Percentiles rank a stretch among this genome's conserved stretches.
Evolutionary conservation across 306 rosid genomes (phyloP).

Genomic region (Betula pendula): DNA sequence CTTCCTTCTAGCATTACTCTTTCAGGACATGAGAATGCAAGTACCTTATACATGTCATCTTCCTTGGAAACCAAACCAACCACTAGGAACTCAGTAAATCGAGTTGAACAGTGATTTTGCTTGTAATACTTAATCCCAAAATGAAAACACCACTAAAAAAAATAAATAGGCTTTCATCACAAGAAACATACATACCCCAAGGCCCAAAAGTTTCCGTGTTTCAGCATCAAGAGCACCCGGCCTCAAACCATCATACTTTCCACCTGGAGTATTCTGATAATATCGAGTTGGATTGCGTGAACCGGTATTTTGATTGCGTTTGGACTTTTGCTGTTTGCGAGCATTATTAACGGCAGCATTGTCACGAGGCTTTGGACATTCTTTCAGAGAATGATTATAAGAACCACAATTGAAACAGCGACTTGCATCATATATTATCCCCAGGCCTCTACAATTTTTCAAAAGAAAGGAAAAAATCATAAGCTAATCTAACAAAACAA

Average conservation of each 20-base stretch:
- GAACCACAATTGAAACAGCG: conserved; percentile 98
- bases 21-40: background rate
- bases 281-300: conserved; percentile 83
- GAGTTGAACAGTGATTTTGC: background rate
- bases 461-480: conserved; percentile 4
- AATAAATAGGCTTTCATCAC: background rate
- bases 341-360: conserved; percentile 76
- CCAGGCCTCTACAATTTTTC: conserved; percentile 57
- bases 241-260: conserved; percentile 85
- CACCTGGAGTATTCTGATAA: conserved; percentile 80
- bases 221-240: conserved; percentile 82
- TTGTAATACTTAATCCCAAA: conserved; percentile 8
- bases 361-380: conserved; percentile 79
- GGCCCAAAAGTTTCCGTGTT: conserved; percentile 79
- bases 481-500: conserved; percentile 15
- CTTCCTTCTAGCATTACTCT: too few relatives aligned
- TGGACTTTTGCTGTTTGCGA: conserved; percentile 70
- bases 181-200: conserved; percentile 62
- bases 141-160: conserved; percentile 24
- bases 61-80: background rate
- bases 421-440: conserved; percentile 71
- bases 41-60: background rate
- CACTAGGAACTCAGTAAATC: background rate
- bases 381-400: conserved; percentile 76
- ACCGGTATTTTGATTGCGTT: conserved; percentile 57